Evolutionary conservation across 164 flowering plant genomes (phyloP).

Genomic region (Magnolia kwangsiensis): DNA sequence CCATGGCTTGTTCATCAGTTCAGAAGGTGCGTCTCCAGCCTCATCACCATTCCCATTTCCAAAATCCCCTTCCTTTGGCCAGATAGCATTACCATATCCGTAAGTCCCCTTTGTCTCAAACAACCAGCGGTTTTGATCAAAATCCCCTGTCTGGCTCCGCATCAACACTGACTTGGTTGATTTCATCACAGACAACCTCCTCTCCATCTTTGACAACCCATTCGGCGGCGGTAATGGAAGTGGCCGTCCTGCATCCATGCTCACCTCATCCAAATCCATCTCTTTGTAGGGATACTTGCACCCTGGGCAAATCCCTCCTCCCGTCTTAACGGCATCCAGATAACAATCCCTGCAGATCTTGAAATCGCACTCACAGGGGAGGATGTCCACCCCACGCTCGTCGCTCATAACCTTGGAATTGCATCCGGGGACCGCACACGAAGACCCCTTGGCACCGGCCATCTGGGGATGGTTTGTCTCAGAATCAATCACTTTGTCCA

Average conservation of each 20-base stretch:
- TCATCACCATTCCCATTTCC: slow-evolving; percentile 16
- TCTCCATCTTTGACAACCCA: slow-evolving; percentile 47
- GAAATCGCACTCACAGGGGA: slow-evolving; percentile 67
- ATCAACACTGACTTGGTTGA: slow-evolving; percentile 37
- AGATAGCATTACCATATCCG: slow-evolving; percentile 80
- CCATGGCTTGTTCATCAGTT: slow-evolving; percentile 57
- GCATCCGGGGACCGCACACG: slow-evolving; percentile 48
- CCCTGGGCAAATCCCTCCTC: slow-evolving; percentile 50
- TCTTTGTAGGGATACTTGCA: slow-evolving; percentile 52
- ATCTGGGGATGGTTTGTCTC: slow-evolving; percentile 62
- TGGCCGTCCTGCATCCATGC: slow-evolving; percentile 20
- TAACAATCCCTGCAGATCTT: slow-evolving; percentile 62
- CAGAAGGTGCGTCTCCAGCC: slow-evolving; percentile 22
- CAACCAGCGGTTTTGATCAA: slow-evolving; percentile 70
- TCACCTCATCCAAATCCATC: slow-evolving; percentile 36
- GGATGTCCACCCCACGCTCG: slow-evolving; percentile 52
- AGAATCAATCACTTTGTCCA: slow-evolving; percentile 67
- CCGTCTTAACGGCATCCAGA: slow-evolving; percentile 46
- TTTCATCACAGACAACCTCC: slow-evolving; percentile 59
- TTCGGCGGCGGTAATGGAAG: slow-evolving; percentile 25
- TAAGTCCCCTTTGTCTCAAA: slow-evolving; percentile 72
- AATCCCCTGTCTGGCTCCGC: slow-evolving; percentile 64
- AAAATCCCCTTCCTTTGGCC: slow-evolving; percentile 49
- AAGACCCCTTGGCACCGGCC: slow-evolving; percentile 68
- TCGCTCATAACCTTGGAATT: slow-evolving; percentile 61